These are phyloP conservation scores for Schrenkiella parvula DNA, from an alignment of 345 rosid species.

Conservation along the genomic window DNA sequence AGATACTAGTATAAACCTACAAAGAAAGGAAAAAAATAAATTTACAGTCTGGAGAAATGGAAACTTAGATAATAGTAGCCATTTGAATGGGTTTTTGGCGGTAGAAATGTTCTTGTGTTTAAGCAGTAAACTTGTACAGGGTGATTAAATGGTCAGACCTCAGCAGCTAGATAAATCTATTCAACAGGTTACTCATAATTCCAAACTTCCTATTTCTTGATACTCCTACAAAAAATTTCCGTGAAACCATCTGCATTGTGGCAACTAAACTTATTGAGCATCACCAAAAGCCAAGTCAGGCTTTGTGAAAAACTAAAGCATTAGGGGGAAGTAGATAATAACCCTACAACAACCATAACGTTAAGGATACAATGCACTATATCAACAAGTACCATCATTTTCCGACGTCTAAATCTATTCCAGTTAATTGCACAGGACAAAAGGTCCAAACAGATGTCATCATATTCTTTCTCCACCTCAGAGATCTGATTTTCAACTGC, in stretches of 20 bases:
- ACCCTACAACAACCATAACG: not conserved
- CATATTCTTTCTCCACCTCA: not conserved
- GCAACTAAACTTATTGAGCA: not conserved
- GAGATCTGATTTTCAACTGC: not conserved
- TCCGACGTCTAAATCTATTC: not conserved
- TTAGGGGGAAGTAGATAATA: not conserved
- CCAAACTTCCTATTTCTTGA: not conserved
- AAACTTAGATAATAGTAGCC: not conserved
- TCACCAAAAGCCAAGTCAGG: not conserved
- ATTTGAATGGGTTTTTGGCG: not conserved
- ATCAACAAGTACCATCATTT: not conserved
- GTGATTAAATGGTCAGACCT: not conserved
- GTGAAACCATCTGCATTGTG: not conserved
- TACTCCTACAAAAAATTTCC: not conserved
- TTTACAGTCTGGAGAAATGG: not conserved
- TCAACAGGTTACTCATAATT: not conserved
- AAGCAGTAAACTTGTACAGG: not conserved
- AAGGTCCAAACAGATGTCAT: not conserved
- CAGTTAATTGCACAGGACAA: not conserved
- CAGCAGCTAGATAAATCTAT: not conserved
- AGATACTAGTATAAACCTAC: slow-evolving; percentile 6
- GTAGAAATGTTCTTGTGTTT: not conserved
- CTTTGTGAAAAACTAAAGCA: not conserved
- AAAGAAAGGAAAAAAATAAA: not conserved
- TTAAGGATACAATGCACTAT: not conserved